Base-by-base conservation (phyloP, 164 flowering plant species). In the Liriodendron chinense region DNA sequence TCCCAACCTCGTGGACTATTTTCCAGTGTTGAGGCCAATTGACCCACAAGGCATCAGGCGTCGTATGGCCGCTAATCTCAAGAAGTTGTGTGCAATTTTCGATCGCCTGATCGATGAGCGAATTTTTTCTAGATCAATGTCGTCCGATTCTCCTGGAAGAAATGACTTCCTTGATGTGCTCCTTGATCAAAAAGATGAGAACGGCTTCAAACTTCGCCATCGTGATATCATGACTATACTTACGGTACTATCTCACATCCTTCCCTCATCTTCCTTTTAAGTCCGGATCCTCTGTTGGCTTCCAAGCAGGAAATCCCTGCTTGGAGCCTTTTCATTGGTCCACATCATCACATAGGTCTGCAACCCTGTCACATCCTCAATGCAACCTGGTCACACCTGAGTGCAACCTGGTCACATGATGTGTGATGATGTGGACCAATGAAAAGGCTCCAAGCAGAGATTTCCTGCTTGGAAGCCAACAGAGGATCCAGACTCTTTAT, bases 1-100 rank as follows among this genome's bases (percentile, higher is more conserved):
- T 18, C 82, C 80, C 1, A 78, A 77, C 25, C 14, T 68, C 1
- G 10, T 72, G 12, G 79, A 77, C 63, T 77, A 21, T 48, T 77
- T 77, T 64, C 77, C 80, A 1, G 13, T 70, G 7, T 26, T 78
- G 16, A 62, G 77, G 48, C 4, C 4, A 0, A 43, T 74, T 5
- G 80, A 78, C 34, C 48, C 73, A 48, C 77, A 61, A 24, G 80
- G 80, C 2, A 50, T 69, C 6, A 43, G 67, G 25, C 66, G 47
- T 7, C 24, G 57, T 1, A 4, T 50, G 21, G 18, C 7, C 18
- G n/a, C 13, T 62, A 13, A 8, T 43, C 47, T 22, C 53, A 24
- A 47, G 9, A 62, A 53, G 1, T 7, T 75, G 34, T 10, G 25
- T 25, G 73, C 9, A 13, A 10, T 76, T 13, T 57, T 79, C 34